phyloP scores from a whole-genome alignment of 148 eudicot genomes.

The Polygonum maritimum region DNA sequence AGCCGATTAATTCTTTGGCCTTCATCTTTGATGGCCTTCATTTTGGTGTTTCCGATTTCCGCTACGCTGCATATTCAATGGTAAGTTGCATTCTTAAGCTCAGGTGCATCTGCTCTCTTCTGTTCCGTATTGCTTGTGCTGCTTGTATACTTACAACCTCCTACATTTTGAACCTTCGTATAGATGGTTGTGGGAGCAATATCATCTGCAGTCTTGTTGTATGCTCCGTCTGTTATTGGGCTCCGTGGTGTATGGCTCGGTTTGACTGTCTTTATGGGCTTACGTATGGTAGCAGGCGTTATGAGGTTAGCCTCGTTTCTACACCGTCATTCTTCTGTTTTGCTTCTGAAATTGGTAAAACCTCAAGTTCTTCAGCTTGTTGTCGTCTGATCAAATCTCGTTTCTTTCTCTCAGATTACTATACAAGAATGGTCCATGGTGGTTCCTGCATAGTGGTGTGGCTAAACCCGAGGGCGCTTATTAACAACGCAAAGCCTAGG shows the following conservation, averaged over 20 bases:
- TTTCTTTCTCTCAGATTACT: conserved; percentile 24
- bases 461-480: conserved; percentile 15
- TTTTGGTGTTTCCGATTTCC: conserved; percentile 84
- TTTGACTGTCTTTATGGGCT: conserved; percentile 73
- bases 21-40: conserved; percentile 89
- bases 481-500: too few relatives aligned
- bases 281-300: conserved; percentile 64
- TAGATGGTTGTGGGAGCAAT: conserved; percentile 74
- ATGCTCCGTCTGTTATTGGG: conserved; percentile 53
- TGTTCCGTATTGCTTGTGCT: background rate
- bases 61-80: conserved; percentile 79
- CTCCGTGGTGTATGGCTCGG: conserved; percentile 93
- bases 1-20: conserved; percentile 85
- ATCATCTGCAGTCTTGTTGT: conserved; percentile 61
- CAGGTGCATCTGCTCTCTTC: background rate
- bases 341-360: background rate
- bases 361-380: background rate
- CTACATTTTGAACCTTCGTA: background rate
- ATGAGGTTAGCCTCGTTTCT: conserved; percentile 41
- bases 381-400: background rate
- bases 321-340: background rate
- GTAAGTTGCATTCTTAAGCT: conserved; percentile 23
- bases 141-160: conserved; percentile 1
- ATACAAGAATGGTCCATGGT: conserved; percentile 69
- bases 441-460: conserved; percentile 65